Evolutionary conservation across 192 early-diverging fungal genomes (phyloP).

Genomic region (Coemansia sp.): DNA sequence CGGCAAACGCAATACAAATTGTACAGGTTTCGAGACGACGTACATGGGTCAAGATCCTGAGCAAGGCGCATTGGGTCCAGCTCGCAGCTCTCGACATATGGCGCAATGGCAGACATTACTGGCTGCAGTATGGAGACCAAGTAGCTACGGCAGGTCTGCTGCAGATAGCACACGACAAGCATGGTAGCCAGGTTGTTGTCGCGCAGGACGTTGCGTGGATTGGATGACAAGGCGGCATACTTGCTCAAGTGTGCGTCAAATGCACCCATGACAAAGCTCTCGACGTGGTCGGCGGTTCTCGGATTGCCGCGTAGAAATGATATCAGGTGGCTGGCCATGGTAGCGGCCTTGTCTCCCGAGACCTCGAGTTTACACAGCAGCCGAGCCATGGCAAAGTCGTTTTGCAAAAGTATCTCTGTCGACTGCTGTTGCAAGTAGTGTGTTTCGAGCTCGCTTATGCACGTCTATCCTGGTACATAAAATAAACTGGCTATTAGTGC

Average conservation of each 20-base stretch:
- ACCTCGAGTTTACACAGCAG: conserved; percentile 37
- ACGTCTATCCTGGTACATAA: conserved; percentile 31
- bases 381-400: conserved; percentile 34
- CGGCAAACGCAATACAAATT: conserved; percentile 52
- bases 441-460: conserved; percentile 46
- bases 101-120: conserved; percentile 39
- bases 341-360: conserved; percentile 45
- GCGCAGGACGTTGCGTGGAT: conserved; percentile 36
- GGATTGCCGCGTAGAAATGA: conserved; percentile 52
- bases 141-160: conserved; percentile 46
- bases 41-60: conserved; percentile 13
- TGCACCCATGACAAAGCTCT: conserved; percentile 42
- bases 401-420: conserved; percentile 39
- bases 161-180: conserved; percentile 51
- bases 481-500: neutral
- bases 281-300: conserved; percentile 32
- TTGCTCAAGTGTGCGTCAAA: conserved; percentile 36
- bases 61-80: conserved; percentile 46
- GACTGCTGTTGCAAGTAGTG: conserved; percentile 49
- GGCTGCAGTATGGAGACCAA: conserved; percentile 51
- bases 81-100: conserved; percentile 51
- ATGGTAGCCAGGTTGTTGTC: conserved; percentile 52
- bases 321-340: conserved; percentile 49
- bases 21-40: conserved; percentile 34
- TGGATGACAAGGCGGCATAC: conserved; percentile 26